Percentiles rank a stretch among this genome's conserved stretches.
These are phyloP conservation scores for Ophiostoma sp. DNA, from an alignment of 2,329 filamentous ascomycete genomes.

Conservation along the genomic window DNA sequence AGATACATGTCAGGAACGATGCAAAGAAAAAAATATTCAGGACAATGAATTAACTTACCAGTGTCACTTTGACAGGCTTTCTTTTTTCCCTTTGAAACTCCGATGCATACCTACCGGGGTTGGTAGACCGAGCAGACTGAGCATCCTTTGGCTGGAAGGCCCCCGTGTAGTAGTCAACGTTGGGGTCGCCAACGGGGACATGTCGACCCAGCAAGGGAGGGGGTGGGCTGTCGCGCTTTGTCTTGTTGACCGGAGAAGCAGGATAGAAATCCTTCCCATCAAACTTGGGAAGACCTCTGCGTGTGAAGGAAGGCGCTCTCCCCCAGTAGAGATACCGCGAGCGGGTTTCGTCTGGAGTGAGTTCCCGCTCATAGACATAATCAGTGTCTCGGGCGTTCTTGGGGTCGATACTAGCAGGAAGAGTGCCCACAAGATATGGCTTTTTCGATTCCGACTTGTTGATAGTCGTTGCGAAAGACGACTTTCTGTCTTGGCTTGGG, in stretches of 20 bases:
- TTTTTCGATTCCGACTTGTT: conserved; percentile 29
- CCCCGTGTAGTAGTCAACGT: conserved; percentile 1
- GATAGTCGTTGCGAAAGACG: conserved; percentile 26
- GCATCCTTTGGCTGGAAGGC: not conserved
- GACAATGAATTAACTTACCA: conserved; percentile 19
- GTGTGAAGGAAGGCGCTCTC: conserved; percentile 51
- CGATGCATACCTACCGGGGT: not conserved
- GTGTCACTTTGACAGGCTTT: conserved; percentile 29
- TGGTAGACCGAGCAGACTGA: not conserved
- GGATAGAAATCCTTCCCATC: conserved; percentile 66
- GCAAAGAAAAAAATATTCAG: too few relatives aligned
- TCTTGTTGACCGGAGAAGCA: conserved; percentile 46
- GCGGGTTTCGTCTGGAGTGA: conserved; percentile 59
- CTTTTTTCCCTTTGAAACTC: conserved; percentile 12
- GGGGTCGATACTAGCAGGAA: conserved; percentile 48
- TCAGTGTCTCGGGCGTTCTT: conserved; percentile 47
- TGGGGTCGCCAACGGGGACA: conserved; percentile 19
- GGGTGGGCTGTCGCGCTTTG: not conserved
- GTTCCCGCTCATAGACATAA: conserved; percentile 56
- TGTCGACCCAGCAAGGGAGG: not conserved
- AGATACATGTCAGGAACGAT: not conserved
- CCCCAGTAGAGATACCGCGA: conserved; percentile 64
- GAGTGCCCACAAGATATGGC: conserved; percentile 58
- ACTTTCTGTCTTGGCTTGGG: conserved; percentile 16
- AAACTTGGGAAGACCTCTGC: conserved; percentile 60